Base-by-base conservation (phyloP, 73 alveolate species). In the Blepharisma japonicum region DNA sequence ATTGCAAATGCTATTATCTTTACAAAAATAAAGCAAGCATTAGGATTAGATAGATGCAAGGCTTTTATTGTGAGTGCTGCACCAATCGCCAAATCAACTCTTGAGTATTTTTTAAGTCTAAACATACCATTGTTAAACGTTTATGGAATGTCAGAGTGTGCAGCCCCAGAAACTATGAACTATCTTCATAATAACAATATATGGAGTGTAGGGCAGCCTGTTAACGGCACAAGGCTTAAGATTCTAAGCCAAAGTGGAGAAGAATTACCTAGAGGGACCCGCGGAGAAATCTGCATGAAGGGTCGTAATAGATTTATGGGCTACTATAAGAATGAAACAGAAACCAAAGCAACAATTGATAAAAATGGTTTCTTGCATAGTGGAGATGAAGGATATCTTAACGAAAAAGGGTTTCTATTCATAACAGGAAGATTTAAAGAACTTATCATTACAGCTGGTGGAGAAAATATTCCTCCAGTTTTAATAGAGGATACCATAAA, bases 381-480 rank as follows among this genome's bases (percentile, higher is more conserved):
- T 7, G 99, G 99, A 6, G 99, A 96, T 91, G 88, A 94, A 4
- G 99, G 99, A 11, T 84, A 85, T 50, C 68, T 92, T 20, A 92
- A 89, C 78, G 81, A 82, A 53, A 88, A 53, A n/a, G 98, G 98
- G 20, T 87, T 89, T 47, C 74, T 96, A 50, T 83, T 71, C 72
- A 96, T 96, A 39, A 74, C 83, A 9, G 83, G 83, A 56, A 74
- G 83, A 38, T 74, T 88, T 7, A 96, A 96, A 82, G 98, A 93
- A 71, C 71, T 96, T 45, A 91, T 96, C 68, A 94, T 94, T 76
- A 92, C 98, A 32, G 98, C 98, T 49, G 98, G 98, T 71, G 99
- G 99, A 20, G 99, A 96, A 82, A 94, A 94, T 87, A 90, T 96
- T 27, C 98, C 99, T 7, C 99, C 99, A 14, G 96, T 94, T 20